Conservation (phyloP, 768 basidiomycete genomes). For the Hericium rajendrae region DNA sequence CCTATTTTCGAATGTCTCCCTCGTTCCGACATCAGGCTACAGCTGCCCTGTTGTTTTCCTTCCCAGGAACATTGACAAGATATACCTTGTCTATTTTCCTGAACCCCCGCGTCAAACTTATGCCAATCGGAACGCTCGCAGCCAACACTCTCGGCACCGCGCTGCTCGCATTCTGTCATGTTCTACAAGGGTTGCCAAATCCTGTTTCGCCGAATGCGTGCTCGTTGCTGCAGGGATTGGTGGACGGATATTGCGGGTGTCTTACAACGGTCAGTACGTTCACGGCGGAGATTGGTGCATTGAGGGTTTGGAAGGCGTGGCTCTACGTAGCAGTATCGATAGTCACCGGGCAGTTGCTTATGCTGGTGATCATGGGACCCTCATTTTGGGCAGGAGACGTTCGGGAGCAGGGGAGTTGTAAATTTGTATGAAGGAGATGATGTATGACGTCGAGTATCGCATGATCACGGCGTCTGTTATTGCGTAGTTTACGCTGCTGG, state of each 20-base stretch:
- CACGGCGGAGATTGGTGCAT: slow-evolving; percentile 61
- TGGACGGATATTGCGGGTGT: slow-evolving; percentile 92
- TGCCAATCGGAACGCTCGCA: slow-evolving; percentile 73
- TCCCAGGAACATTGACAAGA: slow-evolving; percentile 80
- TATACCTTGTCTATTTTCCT: slow-evolving; percentile 66
- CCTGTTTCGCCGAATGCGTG: slow-evolving; percentile 49
- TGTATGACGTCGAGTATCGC: not conserved
- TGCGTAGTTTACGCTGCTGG: too few species aligned
- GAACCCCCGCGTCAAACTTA: slow-evolving; percentile 49
- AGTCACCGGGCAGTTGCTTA: slow-evolving; percentile 51
- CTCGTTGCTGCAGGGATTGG: slow-evolving; percentile 67
- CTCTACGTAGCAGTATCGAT: slow-evolving; percentile 37
- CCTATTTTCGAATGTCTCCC: slow-evolving; percentile 67
- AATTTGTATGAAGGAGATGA: not conserved
- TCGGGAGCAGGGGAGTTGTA: slow-evolving; percentile 41
- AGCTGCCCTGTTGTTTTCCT: slow-evolving; percentile 82
- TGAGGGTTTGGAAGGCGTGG: slow-evolving; percentile 49
- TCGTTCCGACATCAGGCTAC: slow-evolving; percentile 70
- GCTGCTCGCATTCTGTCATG: slow-evolving; percentile 65
- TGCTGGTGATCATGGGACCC: slow-evolving; percentile 67
- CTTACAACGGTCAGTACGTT: slow-evolving; percentile 93
- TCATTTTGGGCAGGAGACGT: slow-evolving; percentile 43
- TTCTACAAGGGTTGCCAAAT: slow-evolving; percentile 47
- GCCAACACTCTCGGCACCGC: slow-evolving; percentile 76
- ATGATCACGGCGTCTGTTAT: not conserved